Evolutionary conservation across 345 rosid species (phyloP), one percentile per base, ranked within the genome.

Genomic region (Lagerstroemia speciosa): DNA sequence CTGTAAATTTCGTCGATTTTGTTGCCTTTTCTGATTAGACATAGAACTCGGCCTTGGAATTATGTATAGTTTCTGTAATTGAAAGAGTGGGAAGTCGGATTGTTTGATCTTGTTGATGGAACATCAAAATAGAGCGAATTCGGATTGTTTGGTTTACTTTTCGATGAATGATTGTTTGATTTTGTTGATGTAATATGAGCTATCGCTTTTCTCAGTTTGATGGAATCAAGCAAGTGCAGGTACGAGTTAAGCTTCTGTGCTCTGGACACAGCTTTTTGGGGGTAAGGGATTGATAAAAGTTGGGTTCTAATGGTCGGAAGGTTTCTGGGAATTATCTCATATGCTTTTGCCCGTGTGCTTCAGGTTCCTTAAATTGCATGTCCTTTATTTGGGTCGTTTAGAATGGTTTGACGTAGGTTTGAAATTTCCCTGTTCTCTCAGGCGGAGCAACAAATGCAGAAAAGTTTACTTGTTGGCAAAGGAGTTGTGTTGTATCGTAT

Each of bases 371-470:
- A 9, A 24, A 53, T 53, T 53, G 60, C 29, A 5, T 48, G 8
- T 53, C 3, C 6, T n/a, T n/a, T n/a, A 24, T 53, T 24, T n/a
- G 8, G n/a, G 30, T 53, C 11, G 12, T 53, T n/a, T 53, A 24
- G 8, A 8, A 15, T 52, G n/a, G 1, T n/a, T 52, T 52, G 11
- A 52, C 64, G n/a, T 61, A 61, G 64, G 36, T 7, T 62, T 62
- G 43, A 6, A 63, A 63, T 63, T 37, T 19, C 20, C 5, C 2
- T 58, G 11, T 27, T 27, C 10, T 27, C 33, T 41, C 79, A 94
- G 99, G 96, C 78, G 66, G 99, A 91, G 70, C 81, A 84, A 77
- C 81, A 83, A 74, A 80, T 81, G 85, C 86, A 78, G 71, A 96
- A 87, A 65, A 86, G 71, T 72, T 73, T 91, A 69, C 69, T 87